These are phyloP conservation scores for Aspergillus cavernicola DNA, from an alignment of 495 filamentous ascomycete genomes.

Conservation along the genomic window DNA sequence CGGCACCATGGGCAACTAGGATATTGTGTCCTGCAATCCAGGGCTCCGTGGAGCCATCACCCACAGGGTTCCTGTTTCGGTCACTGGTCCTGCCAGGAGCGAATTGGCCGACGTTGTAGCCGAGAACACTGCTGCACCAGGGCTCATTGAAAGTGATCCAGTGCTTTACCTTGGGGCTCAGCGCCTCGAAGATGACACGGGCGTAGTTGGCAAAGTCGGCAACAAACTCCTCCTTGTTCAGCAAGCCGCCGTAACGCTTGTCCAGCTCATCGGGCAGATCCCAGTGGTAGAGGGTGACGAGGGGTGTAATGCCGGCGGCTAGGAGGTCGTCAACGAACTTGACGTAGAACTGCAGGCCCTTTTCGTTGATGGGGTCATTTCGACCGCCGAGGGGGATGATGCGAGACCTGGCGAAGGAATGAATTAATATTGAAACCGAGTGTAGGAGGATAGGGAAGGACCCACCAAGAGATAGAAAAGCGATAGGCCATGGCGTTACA, in stretches of 20 bases:
- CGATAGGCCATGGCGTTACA: slow-evolving; percentile 64
- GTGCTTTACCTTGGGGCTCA: slow-evolving; percentile 48
- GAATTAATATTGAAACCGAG: slow-evolving; percentile 23
- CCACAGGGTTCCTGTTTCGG: slow-evolving; percentile 43
- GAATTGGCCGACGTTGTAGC: slow-evolving; percentile 49
- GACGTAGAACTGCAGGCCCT: slow-evolving; percentile 46
- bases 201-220: slow-evolving; percentile 51
- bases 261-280: slow-evolving; percentile 50
- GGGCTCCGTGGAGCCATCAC: slow-evolving; percentile 47
- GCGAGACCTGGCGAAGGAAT: slow-evolving; percentile 48
- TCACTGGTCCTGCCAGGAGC: slow-evolving; percentile 51
- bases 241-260: slow-evolving; percentile 48
- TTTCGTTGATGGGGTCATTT: slow-evolving; percentile 44
- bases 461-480: slow-evolving; percentile 73
- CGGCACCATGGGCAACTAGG: slow-evolving; percentile 47
- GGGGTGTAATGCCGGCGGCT: slow-evolving; percentile 46
- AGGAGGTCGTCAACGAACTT: slow-evolving; percentile 49
- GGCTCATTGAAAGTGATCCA: slow-evolving; percentile 60
- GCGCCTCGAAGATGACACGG: slow-evolving; percentile 40
- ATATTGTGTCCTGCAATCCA: slow-evolving; percentile 51
- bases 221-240: slow-evolving; percentile 51
- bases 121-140: slow-evolving; percentile 48
- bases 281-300: slow-evolving; percentile 54
- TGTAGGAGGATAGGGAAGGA: slow-evolving; percentile 22
- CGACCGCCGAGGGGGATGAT: slow-evolving; percentile 60